A percentile compares a stretch with the other conserved stretches of the same genome.
Conservation (phyloP, 495 filamentous ascomycete genomes). For the Usnea hakonensis region DNA sequence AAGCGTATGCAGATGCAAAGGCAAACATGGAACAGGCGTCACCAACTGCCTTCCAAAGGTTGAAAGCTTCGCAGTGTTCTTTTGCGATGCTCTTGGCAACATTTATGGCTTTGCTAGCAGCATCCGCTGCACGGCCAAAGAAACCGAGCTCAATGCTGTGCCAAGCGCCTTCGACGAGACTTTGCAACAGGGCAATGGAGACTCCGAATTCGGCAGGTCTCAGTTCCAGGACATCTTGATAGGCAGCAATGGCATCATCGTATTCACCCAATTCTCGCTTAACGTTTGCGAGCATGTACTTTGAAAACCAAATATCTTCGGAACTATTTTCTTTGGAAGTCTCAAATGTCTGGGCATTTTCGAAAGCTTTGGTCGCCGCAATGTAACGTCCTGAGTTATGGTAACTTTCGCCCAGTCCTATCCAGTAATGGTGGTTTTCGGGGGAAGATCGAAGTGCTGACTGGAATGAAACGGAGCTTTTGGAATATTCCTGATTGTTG, state of each 20-base stretch:
- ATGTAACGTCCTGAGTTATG: constrained; percentile 88
- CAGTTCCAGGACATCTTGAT: constrained; percentile 57
- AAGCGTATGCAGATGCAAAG: constrained; percentile 57
- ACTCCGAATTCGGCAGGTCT: constrained; percentile 77
- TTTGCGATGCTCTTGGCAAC: constrained; percentile 46
- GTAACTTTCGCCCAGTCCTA: constrained; percentile 92
- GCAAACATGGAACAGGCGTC: constrained; percentile 82
- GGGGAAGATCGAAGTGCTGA: constrained; percentile 77
- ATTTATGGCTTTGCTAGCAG: constrained; percentile 52
- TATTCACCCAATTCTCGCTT: constrained; percentile 84
- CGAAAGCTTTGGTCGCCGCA: constrained; percentile 84
- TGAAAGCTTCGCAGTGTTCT: constrained; percentile 63
- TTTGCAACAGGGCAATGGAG: constrained; percentile 76
- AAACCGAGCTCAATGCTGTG: constrained; percentile 70
- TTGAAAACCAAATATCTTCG: constrained; percentile 80
- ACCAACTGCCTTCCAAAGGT: constrained; percentile 89
- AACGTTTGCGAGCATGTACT: constrained; percentile 95
- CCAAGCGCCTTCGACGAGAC: constrained; percentile 72
- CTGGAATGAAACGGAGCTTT: constrained; percentile 86
- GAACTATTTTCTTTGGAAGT: constrained; percentile 34
- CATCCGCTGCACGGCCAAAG: constrained; percentile 68
- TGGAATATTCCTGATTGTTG: constrained; percentile 83
- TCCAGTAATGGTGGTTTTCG: constrained; percentile 86
- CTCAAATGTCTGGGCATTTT: constrained; percentile 67
- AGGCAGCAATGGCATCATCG: constrained; percentile 69